Evolutionary conservation across 352 stramenopile species (phyloP).

Genomic region (Pythium myriotylum): DNA sequence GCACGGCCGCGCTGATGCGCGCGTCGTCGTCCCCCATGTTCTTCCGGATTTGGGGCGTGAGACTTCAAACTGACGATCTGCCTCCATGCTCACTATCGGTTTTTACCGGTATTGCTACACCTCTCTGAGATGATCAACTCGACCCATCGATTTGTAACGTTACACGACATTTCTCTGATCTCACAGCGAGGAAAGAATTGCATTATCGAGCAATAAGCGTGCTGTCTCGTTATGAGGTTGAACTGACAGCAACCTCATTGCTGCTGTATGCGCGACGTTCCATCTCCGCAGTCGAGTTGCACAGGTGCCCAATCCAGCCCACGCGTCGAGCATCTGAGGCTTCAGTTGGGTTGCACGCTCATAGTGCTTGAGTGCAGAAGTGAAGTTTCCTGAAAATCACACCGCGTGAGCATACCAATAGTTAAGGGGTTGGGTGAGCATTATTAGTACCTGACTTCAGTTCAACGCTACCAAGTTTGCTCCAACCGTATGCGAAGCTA

Average conservation of each 20-base stretch:
- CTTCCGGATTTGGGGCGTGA: not conserved
- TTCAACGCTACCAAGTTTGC: conserved; percentile 71
- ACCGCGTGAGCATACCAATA: too few species aligned
- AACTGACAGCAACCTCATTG: conserved; percentile 53
- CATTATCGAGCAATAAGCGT: conserved; percentile 65
- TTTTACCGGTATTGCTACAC: too few species aligned
- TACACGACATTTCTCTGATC: not conserved
- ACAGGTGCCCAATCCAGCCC: conserved; percentile 76
- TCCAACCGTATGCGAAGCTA: conserved; percentile 70
- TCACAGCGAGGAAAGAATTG: conserved; percentile 38
- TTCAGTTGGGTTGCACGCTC: conserved; percentile 68
- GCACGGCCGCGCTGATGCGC: conserved; percentile 53
- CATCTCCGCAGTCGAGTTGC: conserved; percentile 68
- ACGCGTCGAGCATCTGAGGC: conserved; percentile 65
- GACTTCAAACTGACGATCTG: conserved; percentile 28
- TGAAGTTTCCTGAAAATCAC: conserved; percentile 42
- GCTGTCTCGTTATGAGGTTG: conserved; percentile 73
- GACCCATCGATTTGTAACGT: not conserved
- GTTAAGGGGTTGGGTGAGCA: too few species aligned
- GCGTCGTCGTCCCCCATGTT: conserved; percentile 67
- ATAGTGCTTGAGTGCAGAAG: conserved; percentile 56
- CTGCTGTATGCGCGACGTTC: conserved; percentile 57
- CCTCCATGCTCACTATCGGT: too few species aligned
- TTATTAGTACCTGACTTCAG: conserved; percentile 47
- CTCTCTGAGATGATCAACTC: too few species aligned